Evolutionary conservation across 805 yeast genomes (phyloP).

Genomic region (Starmerella tilneyi): DNA sequence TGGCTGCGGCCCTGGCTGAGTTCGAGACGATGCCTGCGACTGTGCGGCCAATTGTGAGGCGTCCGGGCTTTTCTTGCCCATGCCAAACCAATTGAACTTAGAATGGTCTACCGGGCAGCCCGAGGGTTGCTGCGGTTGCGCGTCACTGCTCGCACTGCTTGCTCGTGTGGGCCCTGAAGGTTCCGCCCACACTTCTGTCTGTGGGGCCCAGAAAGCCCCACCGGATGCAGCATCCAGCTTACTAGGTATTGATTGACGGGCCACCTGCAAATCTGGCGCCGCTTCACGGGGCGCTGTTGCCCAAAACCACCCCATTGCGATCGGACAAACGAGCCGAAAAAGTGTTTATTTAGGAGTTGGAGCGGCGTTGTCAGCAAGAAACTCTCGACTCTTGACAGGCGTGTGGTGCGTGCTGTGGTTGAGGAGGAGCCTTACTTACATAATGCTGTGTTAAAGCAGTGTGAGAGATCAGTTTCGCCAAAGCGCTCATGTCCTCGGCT

Average conservation of each 20-base stretch:
- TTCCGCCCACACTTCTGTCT: slow-evolving; percentile 16
- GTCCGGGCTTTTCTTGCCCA: slow-evolving; percentile 4
- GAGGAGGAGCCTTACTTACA: neutral
- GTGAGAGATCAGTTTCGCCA: no score
- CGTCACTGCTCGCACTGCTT: neutral
- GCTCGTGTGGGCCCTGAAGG: no score
- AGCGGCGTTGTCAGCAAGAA: no score
- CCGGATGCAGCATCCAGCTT: slow-evolving; percentile 2
- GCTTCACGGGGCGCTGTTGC: slow-evolving; percentile 35
- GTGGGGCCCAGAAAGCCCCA: slow-evolving; percentile 21
- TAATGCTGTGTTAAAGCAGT: no score
- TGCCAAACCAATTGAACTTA: slow-evolving; percentile 21
- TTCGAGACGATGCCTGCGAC: neutral
- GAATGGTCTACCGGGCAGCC: slow-evolving; percentile 38
- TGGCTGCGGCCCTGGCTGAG: no score
- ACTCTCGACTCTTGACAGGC: no score
- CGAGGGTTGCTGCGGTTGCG: slow-evolving; percentile 11
- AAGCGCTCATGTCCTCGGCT: slow-evolving; percentile 20
- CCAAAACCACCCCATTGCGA: slow-evolving; percentile 85
- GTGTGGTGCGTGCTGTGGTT: no score
- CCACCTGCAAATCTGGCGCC: neutral
- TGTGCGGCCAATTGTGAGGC: neutral
- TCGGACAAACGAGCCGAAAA: neutral
- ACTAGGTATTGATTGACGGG: neutral
- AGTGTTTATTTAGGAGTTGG: neutral